Conservation (phyloP, 75 land plant genomes). For the Pinus albicaulis region DNA sequence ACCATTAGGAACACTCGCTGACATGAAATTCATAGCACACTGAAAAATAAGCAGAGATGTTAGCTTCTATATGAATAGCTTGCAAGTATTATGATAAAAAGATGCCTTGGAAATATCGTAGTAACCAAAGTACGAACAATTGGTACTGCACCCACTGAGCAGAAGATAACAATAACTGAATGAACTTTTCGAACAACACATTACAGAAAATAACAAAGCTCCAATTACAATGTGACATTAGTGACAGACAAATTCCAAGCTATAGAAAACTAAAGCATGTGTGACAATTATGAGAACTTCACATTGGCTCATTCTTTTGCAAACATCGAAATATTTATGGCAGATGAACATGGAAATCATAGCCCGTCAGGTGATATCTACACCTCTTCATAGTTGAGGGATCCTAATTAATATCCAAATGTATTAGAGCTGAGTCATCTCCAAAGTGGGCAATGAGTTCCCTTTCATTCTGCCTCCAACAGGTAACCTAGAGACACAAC, state of each 20-base stretch:
- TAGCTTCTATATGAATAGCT: background rate
- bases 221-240: background rate
- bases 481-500: no score
- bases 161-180: background rate
- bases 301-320: background rate
- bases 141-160: background rate
- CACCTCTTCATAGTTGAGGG: background rate
- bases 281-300: background rate
- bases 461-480: no score
- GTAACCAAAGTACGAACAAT: background rate
- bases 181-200: background rate
- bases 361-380: background rate
- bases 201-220: background rate
- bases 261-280: background rate
- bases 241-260: background rate
- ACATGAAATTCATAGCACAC: conserved; percentile 89
- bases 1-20: conserved; percentile 90
- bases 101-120: background rate
- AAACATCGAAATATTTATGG: background rate
- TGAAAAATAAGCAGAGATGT: conserved; percentile 21
- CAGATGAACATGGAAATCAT: background rate
- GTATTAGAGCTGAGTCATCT: no score
- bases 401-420: no score
- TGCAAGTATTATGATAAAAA: no score
- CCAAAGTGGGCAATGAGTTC: no score